Base-by-base conservation (phyloP, 371 early-diverging fungal genomes). In the Antonospora locustae region DNA sequence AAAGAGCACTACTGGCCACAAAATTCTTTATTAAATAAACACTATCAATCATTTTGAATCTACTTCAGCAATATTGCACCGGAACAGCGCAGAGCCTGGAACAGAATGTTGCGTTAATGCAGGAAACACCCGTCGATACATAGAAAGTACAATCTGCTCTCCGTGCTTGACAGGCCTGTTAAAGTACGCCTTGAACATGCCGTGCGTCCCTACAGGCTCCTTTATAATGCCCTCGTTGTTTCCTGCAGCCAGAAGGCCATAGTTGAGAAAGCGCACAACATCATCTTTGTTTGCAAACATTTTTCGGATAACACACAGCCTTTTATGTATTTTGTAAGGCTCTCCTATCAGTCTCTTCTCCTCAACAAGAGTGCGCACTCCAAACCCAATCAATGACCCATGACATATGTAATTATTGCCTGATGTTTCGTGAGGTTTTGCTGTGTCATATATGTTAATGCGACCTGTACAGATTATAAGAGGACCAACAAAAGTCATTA, bases 141-240 rank as follows among this genome's bases (percentile, higher is more conserved):
- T 38, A 27, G 61, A 58, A 61, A 71, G 65, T 17, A 49, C 51
- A 23, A 74, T 49, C 38, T 58, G 55, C 19, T 66, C 61, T 25
- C 61, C 67, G 29, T 67, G 58, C 22, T 63, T 66, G n/a, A 74
- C 37, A 19, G 71, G 67, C 4, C 54, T 53, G 20, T 36, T 38
- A 58, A 74, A 74, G 55, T 71, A 67, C 24, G 67, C 69, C 43
- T 71, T 74, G 58, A 74, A 71, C 1, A 55, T 32, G 20, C 74
- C 74, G 6, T 69, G 48, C 36, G 62, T 57, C 4, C 74, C 74
- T 30, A 74, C 45, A 12, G 74, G 56, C 55, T 58, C 58, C 37
- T 66, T 71, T 12, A 74, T 69, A 41, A 50, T 61, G 16, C 74
- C 74, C 25, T 58, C 58, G 28, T 59, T 69, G 12, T 47, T 38